Conservation (phyloP, 495 filamentous ascomycete species). For the Polyplosphaeria fusca region DNA sequence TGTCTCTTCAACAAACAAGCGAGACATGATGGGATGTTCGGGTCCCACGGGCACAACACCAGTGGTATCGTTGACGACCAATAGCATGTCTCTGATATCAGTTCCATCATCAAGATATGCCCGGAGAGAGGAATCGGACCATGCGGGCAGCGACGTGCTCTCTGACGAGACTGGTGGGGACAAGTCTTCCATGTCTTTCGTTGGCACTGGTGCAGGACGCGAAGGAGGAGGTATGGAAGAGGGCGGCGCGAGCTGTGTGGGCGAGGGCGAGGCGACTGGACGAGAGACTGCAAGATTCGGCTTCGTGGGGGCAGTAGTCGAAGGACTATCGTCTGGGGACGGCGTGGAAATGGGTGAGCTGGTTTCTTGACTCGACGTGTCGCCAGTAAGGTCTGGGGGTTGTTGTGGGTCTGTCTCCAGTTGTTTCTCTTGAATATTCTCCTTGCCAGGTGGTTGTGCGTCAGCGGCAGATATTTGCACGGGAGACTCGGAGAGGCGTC, state of each 20-base stretch:
- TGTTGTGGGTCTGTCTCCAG: conserved; percentile 30
- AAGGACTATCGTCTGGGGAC: conserved; percentile 27
- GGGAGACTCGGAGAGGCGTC: conserved; percentile 72
- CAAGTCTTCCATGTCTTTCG: conserved; percentile 22
- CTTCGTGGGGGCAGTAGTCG: conserved; percentile 12
- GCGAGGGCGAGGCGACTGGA: conserved; percentile 20
- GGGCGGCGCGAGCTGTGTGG: conserved; percentile 11
- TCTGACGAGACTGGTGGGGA: conserved; percentile 25
- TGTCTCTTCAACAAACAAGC: conserved; percentile 81
- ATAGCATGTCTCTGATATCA: conserved; percentile 86
- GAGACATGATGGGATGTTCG: conserved; percentile 79
- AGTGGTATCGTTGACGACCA: conserved; percentile 87
- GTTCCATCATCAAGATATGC: conserved; percentile 88
- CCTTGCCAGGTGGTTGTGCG: conserved; percentile 26
- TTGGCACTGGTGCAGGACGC: conserved; percentile 29
- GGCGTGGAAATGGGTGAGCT: conserved; percentile 31
- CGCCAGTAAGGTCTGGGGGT: conserved; percentile 28
- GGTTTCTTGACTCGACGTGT: conserved; percentile 33
- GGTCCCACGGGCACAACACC: conserved; percentile 69
- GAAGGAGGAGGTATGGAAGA: conserved; percentile 19
- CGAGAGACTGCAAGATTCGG: conserved; percentile 17
- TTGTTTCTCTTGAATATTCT: conserved; percentile 18
- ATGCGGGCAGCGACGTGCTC: conserved; percentile 48
- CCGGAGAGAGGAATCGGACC: conserved; percentile 81
- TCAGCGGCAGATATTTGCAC: conserved; percentile 58